Conservation (phyloP, 2,329 filamentous ascomycete species). For the Penicillium sp. region DNA sequence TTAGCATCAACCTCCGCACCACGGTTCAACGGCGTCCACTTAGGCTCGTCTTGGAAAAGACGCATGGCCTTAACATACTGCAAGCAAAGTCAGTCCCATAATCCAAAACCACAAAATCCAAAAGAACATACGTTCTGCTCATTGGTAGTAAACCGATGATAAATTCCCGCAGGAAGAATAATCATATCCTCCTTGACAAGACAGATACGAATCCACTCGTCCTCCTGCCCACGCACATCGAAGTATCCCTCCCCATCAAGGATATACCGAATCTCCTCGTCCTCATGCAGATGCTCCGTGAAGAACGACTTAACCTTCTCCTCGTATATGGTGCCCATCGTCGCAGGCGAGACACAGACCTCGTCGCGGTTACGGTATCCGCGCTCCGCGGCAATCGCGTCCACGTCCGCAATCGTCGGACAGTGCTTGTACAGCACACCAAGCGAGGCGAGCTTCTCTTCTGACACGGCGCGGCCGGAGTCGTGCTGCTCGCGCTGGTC, state of each 20-base stretch:
- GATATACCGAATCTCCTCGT: slow-evolving; percentile 97
- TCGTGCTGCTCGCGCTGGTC: slow-evolving; percentile 92
- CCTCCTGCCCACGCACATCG: slow-evolving; percentile 77
- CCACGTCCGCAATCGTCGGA: slow-evolving; percentile 62
- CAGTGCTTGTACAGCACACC: slow-evolving; percentile 78
- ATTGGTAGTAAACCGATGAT: slow-evolving; percentile 96
- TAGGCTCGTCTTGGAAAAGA: slow-evolving; percentile 96
- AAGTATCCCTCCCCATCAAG: slow-evolving; percentile 86
- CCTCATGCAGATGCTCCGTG: slow-evolving; percentile 92
- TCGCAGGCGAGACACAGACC: slow-evolving; percentile 80
- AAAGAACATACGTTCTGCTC: slow-evolving; percentile 71
- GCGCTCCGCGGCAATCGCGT: slow-evolving; percentile 70
- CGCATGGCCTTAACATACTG: slow-evolving; percentile 96
- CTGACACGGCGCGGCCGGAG: slow-evolving; percentile 67
- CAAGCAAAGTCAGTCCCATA: slow-evolving; percentile 9
- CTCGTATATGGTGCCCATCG: slow-evolving; percentile 85
- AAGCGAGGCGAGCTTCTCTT: slow-evolving; percentile 65
- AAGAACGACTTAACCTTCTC: slow-evolving; percentile 94
- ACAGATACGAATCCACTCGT: slow-evolving; percentile 84
- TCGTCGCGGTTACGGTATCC: slow-evolving; percentile 94
- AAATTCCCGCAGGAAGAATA: slow-evolving; percentile 91
- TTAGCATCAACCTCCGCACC: slow-evolving; percentile 74
- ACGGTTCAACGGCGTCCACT: slow-evolving; percentile 93
- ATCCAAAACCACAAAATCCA: background rate
- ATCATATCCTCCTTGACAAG: slow-evolving; percentile 87